phyloP scores from a whole-genome alignment of 768 basidiomycete genomes.

The Boletus vinaceobasis region DNA sequence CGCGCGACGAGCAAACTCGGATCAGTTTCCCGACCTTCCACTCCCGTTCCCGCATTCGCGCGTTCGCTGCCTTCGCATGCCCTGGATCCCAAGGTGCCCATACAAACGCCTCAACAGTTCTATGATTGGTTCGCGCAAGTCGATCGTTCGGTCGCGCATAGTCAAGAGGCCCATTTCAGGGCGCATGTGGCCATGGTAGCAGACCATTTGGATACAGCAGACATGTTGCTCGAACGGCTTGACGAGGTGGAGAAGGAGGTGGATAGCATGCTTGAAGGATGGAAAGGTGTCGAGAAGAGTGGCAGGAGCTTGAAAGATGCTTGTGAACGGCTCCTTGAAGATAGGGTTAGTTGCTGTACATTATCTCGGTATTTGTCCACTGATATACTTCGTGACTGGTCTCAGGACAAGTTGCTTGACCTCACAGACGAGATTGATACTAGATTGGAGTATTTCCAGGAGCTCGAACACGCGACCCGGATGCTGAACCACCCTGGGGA shows the following conservation, averaged over 20 bases:
- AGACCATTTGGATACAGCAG: constrained; percentile 75
- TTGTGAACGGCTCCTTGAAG: constrained; percentile 84
- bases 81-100: constrained; percentile 70
- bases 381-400: background rate
- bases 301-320: constrained; percentile 88
- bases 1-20: constrained; percentile 40
- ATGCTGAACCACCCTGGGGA: constrained; percentile 95
- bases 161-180: constrained; percentile 91
- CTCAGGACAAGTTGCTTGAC: constrained; percentile 70
- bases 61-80: constrained; percentile 41
- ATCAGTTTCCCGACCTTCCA: constrained; percentile 45
- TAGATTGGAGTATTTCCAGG: constrained; percentile 89
- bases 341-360: constrained; percentile 58
- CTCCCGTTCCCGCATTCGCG: constrained; percentile 26
- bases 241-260: constrained; percentile 73
- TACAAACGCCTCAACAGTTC: constrained; percentile 92
- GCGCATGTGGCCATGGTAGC: constrained; percentile 76
- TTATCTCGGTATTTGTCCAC: background rate
- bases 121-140: constrained; percentile 94
- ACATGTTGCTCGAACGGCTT: constrained; percentile 66
- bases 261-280: constrained; percentile 76
- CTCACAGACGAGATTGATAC: constrained; percentile 79
- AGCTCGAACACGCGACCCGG: constrained; percentile 87
- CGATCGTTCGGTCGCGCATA: constrained; percentile 86
- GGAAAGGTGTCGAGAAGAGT: constrained; percentile 89